Evolutionary conservation across 192 early-diverging fungal genomes (phyloP), one percentile per base, ranked within the genome.

Genomic region (Umbelopsis sp.): DNA sequence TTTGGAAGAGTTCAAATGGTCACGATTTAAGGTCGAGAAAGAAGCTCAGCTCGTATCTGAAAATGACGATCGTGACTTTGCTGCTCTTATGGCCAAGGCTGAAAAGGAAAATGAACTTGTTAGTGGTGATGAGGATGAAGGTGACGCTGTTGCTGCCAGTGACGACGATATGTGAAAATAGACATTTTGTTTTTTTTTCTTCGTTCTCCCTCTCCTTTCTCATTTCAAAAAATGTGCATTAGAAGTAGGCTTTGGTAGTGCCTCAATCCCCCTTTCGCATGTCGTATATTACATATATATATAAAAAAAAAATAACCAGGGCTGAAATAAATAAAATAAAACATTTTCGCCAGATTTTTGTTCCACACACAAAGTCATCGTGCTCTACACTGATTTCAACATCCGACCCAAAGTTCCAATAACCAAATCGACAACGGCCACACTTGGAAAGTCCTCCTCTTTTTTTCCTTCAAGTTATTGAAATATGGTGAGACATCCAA

Each of bases 91-190:
- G 89, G 93, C 89, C 69, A 87, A 89, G 68, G 93, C 90, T 36
- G 94, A 95, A 80, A 90, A 91, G 83, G 94, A 97, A 82, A 97
- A 97, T 81, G 90, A 89, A 69, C 92, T 97, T 79, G 91, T 98
- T 32, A 87, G 90, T 6, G 97, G 93, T 77, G 97, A 99, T 83
- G 94, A 95, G 67, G 94, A 97, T 75, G 87, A 89, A 70, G 90
- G 87, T 47, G 92, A 88, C 38, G 83, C 81, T 41, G 91, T 90
- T 67, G 83, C 82, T 74, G 82, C 76, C 36, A 75, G 74, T 38
- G 73, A 72, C 45, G 74, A 82, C 68, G 75, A 82, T 68, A 78
- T 78, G 77, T 78, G 74, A 59, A 78, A 68, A 14, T 62, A 62
- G 56, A 62, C 56, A 62, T 29, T 62, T 34, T 34, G 11, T 14